These are phyloP conservation scores for Sequoiadendron giganteum DNA, from an alignment of 75 land plant genomes.

Conservation along the genomic window DNA sequence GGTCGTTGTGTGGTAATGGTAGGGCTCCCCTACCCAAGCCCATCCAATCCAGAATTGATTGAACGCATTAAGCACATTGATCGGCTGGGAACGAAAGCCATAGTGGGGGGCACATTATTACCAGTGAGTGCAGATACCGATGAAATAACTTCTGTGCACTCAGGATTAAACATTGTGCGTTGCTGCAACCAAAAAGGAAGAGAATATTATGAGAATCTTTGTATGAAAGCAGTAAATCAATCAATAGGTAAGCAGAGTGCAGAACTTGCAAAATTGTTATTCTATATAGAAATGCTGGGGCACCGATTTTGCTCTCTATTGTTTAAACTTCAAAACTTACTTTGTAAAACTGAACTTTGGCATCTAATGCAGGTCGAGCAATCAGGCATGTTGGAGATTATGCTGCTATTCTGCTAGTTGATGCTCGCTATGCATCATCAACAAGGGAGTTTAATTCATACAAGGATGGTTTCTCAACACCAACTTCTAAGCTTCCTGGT, in stretches of 20 bases:
- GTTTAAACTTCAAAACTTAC: conserved; percentile 7
- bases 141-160: conserved; percentile 20
- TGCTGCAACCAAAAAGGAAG: conserved; percentile 69
- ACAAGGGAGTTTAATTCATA: conserved; percentile 21
- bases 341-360: conserved; percentile 1
- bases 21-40: conserved; percentile 98
- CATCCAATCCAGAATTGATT: conserved; percentile 80
- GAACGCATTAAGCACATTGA: conserved; percentile 92
- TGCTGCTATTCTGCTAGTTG: conserved; percentile 90
- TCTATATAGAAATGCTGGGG: not conserved
- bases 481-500: conserved; percentile 78
- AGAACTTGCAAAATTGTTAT: conserved; percentile 2
- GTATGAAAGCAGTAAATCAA: conserved; percentile 99
- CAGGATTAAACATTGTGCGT: conserved; percentile 55
- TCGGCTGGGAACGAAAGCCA: conserved; percentile 22
- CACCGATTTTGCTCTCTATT: not conserved
- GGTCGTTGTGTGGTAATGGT: conserved; percentile 99
- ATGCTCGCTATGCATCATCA: conserved; percentile 61
- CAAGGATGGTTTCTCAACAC: conserved; percentile 43
- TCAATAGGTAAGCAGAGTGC: conserved; percentile 62
- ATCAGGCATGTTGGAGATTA: conserved; percentile 94
- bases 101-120: not conserved
- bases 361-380: conserved; percentile 72
- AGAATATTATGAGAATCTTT: conserved; percentile 96
- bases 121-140: not conserved